phyloP scores from a whole-genome alignment of 805 yeast genomes.

The Sporopachydermia quercuum region DNA sequence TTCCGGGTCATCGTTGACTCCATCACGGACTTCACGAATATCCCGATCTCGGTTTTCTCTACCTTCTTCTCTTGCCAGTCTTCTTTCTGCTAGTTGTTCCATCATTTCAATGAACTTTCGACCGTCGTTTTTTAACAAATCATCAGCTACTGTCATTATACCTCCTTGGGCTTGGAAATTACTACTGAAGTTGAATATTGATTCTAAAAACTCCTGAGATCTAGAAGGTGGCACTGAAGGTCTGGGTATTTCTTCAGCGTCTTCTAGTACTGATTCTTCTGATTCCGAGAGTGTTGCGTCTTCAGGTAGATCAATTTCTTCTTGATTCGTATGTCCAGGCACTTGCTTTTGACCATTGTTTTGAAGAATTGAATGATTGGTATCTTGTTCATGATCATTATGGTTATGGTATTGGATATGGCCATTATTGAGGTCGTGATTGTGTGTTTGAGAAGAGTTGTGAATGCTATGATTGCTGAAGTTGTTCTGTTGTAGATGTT shows the following conservation, averaged over 20 bases:
- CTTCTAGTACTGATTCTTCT: background rate
- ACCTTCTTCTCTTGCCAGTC: conserved; percentile 22
- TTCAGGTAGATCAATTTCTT: conserved; percentile 9
- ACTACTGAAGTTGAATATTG: conserved; percentile 15
- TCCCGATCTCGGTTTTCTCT: conserved; percentile 3
- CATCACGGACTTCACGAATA: conserved; percentile 4
- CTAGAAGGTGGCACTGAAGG: background rate
- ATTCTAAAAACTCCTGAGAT: background rate
- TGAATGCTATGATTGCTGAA: no score
- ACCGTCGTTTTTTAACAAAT: conserved; percentile 65
- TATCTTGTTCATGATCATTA: conserved; percentile 7
- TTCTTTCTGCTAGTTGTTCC: conserved; percentile 53
- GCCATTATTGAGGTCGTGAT: conserved; percentile 4
- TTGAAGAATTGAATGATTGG: conserved; percentile 6
- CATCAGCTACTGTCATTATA: conserved; percentile 58
- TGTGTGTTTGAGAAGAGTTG: no score
- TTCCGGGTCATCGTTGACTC: conserved; percentile 6
- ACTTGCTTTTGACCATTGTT: conserved; percentile 6
- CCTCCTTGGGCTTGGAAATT: conserved; percentile 24
- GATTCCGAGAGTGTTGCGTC: background rate
- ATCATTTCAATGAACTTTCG: conserved; percentile 62
- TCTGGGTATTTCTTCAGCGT: background rate
- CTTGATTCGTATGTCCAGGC: conserved; percentile 4
- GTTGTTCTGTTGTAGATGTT: background rate
- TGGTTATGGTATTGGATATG: background rate